Percentiles rank a stretch among this genome's conserved stretches.
Evolutionary conservation across 441 rosid species (phyloP).

Genomic region (Populus trichocarpa): DNA sequence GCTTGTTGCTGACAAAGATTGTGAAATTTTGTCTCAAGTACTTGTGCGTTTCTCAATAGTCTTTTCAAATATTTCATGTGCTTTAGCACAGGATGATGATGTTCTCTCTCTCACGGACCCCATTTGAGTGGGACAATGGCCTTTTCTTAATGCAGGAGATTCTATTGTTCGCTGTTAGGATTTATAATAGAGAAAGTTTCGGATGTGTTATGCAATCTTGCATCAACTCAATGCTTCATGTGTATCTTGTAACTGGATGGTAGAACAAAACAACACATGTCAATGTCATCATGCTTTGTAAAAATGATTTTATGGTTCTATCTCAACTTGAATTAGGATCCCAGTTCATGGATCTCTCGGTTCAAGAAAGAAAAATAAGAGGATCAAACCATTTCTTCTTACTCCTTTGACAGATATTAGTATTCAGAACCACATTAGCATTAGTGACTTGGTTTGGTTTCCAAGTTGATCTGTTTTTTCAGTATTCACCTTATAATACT

Average conservation of each 20-base stretch:
- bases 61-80: background rate
- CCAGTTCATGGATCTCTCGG: background rate
- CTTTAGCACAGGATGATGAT: background rate
- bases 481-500: background rate
- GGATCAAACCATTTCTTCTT: background rate
- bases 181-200: background rate
- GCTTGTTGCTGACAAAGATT: background rate
- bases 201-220: background rate
- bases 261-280: background rate
- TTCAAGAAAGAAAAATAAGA: background rate
- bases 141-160: background rate
- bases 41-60: background rate
- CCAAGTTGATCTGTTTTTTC: background rate
- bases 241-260: background rate
- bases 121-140: background rate
- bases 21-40: background rate
- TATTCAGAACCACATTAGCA: background rate
- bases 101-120: background rate
- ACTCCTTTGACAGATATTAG: background rate
- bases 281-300: background rate
- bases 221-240: background rate
- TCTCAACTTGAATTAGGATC: background rate
- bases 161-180: background rate
- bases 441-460: background rate
- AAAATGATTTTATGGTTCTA: background rate